phyloP scores from a whole-genome alignment of 345 rosid genomes.

The Iberis pinnata region DNA sequence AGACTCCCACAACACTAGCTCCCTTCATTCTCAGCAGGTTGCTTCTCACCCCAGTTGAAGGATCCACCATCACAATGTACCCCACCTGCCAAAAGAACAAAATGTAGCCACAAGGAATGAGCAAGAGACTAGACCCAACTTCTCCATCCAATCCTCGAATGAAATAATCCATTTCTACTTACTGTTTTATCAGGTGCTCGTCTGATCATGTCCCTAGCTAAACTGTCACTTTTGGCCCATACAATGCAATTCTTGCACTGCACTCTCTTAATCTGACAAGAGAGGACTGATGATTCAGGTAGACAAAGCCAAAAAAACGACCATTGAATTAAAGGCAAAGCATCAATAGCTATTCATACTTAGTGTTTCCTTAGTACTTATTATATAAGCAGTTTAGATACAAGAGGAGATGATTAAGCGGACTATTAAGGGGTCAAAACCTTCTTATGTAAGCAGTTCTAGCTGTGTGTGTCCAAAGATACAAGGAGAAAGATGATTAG shows the following conservation, averaged over 20 bases:
- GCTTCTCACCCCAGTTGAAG: slow-evolving; percentile 45
- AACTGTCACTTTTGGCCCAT: slow-evolving; percentile 88
- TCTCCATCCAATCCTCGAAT: background rate
- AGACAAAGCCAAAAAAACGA: background rate
- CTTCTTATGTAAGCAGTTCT: background rate
- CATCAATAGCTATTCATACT: slow-evolving; percentile 2
- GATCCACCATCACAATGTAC: slow-evolving; percentile 81
- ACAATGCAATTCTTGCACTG: slow-evolving; percentile 64
- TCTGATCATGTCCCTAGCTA: slow-evolving; percentile 65
- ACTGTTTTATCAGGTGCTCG: slow-evolving; percentile 50
- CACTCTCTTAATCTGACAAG: slow-evolving; percentile 52
- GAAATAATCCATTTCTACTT: slow-evolving; percentile 20
- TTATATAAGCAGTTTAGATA: too few species aligned
- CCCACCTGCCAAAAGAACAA: slow-evolving; percentile 61
- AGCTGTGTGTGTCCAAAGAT: background rate
- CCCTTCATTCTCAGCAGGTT: slow-evolving; percentile 68
- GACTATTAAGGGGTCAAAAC: background rate
- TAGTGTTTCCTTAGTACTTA: background rate
- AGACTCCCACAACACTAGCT: slow-evolving; percentile 70
- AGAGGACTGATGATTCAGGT: background rate
- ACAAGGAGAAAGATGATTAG: background rate
- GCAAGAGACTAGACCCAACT: background rate
- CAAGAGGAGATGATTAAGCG: background rate
- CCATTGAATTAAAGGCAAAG: background rate
- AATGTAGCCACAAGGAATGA: slow-evolving; percentile 1